These are phyloP conservation scores for Alternaria solani DNA, from an alignment of 2,329 filamentous ascomycete genomes.

Conservation along the genomic window DNA sequence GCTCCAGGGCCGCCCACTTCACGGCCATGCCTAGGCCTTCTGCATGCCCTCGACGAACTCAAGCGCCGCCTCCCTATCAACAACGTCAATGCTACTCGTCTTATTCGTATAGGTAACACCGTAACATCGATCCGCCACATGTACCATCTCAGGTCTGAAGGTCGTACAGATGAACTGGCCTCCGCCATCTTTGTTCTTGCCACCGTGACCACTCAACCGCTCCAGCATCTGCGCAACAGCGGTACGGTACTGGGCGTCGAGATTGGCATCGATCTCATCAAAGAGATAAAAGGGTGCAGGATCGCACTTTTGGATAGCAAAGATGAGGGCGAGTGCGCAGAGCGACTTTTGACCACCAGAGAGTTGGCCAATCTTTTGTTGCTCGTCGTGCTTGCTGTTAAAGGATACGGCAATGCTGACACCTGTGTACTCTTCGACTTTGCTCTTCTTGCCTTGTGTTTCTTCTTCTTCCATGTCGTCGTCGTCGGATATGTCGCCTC, in stretches of 20 bases:
- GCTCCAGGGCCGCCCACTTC: not conserved
- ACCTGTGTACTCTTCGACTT: slow-evolving; percentile 94
- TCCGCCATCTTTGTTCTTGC: slow-evolving; percentile 55
- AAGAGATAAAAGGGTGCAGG: slow-evolving; percentile 99
- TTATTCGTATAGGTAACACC: slow-evolving; percentile 92
- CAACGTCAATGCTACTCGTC: slow-evolving; percentile 92
- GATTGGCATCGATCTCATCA: slow-evolving; percentile 97
- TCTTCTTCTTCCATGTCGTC: slow-evolving; percentile 60
- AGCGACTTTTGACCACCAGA: slow-evolving; percentile 98
- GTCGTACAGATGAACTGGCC: slow-evolving; percentile 98
- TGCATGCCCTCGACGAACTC: slow-evolving; percentile 92
- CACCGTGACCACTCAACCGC: slow-evolving; percentile 54
- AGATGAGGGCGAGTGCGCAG: slow-evolving; percentile 95
- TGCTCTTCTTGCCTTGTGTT: slow-evolving; percentile 39
- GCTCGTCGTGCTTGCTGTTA: slow-evolving; percentile 98
- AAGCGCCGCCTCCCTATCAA: slow-evolving; percentile 84
- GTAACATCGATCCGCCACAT: slow-evolving; percentile 96
- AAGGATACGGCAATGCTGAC: slow-evolving; percentile 98
- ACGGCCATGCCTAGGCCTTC: slow-evolving; percentile 24
- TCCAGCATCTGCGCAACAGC: slow-evolving; percentile 90
- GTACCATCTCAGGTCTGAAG: slow-evolving; percentile 95
- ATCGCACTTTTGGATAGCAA: slow-evolving; percentile 98
- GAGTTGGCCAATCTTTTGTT: slow-evolving; percentile 96
- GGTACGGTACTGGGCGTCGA: slow-evolving; percentile 97
- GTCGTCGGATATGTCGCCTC: slow-evolving; percentile 58